Evolutionary conservation across 129 eudicot genomes (phyloP).

Genomic region (Escallonia herrerae): DNA sequence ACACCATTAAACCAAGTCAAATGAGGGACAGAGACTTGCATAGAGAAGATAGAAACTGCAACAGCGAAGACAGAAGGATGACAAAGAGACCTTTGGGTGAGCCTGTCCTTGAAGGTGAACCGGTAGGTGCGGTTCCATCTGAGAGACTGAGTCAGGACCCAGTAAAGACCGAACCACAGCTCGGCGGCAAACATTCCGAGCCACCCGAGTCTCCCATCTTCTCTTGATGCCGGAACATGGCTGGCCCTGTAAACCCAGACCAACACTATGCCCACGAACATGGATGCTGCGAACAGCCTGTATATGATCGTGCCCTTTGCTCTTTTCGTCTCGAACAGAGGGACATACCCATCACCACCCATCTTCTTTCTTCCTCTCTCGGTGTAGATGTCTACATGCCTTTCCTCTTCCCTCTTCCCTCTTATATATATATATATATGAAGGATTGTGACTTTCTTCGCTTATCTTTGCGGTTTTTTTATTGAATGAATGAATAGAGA

Average conservation of each 20-base stretch:
- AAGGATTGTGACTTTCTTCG: neutral
- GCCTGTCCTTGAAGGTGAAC: conserved; percentile 52
- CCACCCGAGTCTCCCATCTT: conserved; percentile 23
- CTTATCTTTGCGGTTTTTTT: too few relatives aligned
- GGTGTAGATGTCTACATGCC: neutral
- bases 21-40: too few relatives aligned
- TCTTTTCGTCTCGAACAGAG: conserved; percentile 43
- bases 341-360: neutral
- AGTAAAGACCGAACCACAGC: conserved; percentile 63
- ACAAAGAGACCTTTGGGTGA: conserved; percentile 34
- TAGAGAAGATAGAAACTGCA: too few relatives aligned
- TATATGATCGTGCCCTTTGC: conserved; percentile 25
- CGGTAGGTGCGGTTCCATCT: conserved; percentile 60
- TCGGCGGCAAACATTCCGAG: conserved; percentile 56
- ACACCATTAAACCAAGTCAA: too few relatives aligned
- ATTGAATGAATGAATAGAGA: too few relatives aligned
- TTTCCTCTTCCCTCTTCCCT: too few relatives aligned
- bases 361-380: neutral
- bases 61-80: neutral
- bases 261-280: conserved; percentile 30
- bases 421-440: too few relatives aligned
- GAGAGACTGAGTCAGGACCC: conserved; percentile 59
- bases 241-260: conserved; percentile 57
- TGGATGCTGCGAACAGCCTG: conserved; percentile 38
- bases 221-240: conserved; percentile 7